Base-by-base conservation (phyloP, 306 rosid species). In the Alnus rubra region DNA sequence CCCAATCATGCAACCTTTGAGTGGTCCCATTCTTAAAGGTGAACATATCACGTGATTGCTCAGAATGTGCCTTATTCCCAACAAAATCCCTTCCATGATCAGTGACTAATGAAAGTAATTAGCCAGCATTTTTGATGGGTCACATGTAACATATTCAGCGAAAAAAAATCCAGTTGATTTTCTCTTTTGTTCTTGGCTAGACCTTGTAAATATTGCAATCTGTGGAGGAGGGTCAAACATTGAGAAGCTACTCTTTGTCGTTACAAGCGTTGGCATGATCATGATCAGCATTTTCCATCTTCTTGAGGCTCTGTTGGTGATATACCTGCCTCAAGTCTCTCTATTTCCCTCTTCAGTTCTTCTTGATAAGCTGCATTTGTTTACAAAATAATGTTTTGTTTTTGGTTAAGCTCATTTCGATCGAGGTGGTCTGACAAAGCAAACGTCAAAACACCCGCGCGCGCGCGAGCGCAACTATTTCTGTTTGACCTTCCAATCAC, bases 271-370 rank as follows among this genome's bases (percentile, higher is more conserved):
- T 87, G 67, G 81, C 70, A 33, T 39, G 45, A 42, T 85, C 91
- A 23, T 69, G 81, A 75, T 71, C 62, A 74, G 62, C 75, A 78
- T 82, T 90, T 48, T 89, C 96, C 89, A 83, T 88, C 69, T 90
- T 95, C 86, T 90, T 95, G 19, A 90, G 83, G 80, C 63, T 90
- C 42, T 95, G 99, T 48, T 93, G 94, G 77, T 95, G 90, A 84
- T 91, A 93, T n/a, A 93, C 92, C 85, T 86, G 94, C 82, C 97
- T 87, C 62, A 95, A 81, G 82, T 23, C 99, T 93, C 80, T 95
- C 98, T 84, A 95, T 93, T 84, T 95, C 99, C 80, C 94, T 93
- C 92, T 93, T 95, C 73, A 95, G 75, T 79, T 98, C 97, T 68
- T 91, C 99, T 87, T 95, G 99, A 88, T 95, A 98, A 76, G 98